Conservation (phyloP, 495 filamentous ascomycete genomes). For the Patellaria atrata region DNA sequence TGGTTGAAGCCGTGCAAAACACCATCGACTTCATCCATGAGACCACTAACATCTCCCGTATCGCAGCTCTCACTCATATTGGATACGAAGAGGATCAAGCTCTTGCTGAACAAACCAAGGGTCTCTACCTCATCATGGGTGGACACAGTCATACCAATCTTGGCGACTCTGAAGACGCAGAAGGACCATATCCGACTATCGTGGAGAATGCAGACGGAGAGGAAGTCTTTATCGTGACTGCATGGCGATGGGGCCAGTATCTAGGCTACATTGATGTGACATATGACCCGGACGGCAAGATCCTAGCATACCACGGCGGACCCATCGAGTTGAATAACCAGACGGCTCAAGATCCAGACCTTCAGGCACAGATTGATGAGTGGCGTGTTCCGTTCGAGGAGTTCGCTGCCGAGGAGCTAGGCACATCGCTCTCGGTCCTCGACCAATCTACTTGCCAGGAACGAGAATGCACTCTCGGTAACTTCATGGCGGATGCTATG, state of each 20-base stretch:
- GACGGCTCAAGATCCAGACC: conserved; percentile 34
- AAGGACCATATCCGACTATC: conserved; percentile 42
- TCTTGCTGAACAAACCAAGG: conserved; percentile 35
- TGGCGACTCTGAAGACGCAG: conserved; percentile 34
- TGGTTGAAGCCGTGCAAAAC: conserved; percentile 32
- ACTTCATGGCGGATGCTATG: conserved; percentile 39
- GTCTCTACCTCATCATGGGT: conserved; percentile 42
- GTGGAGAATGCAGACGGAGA: conserved; percentile 39
- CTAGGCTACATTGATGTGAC: conserved; percentile 44
- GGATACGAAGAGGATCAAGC: conserved; percentile 42
- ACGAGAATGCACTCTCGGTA: conserved; percentile 37
- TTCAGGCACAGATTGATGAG: conserved; percentile 36
- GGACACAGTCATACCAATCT: conserved; percentile 47
- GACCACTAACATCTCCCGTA: conserved; percentile 35
- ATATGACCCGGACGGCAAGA: conserved; percentile 36
- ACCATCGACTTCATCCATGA: conserved; percentile 37
- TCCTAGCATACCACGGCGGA: conserved; percentile 39
- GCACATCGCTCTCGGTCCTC: conserved; percentile 31
- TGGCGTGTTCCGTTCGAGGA: conserved; percentile 40
- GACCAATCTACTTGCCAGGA: conserved; percentile 37
- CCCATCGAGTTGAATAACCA: conserved; percentile 42
- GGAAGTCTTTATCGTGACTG: conserved; percentile 46
- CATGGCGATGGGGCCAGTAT: conserved; percentile 47
- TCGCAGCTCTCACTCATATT: conserved; percentile 45
- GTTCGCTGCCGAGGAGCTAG: conserved; percentile 34